phyloP scores from a whole-genome alignment of 345 rosid genomes.

The Triadica sebifera region DNA sequence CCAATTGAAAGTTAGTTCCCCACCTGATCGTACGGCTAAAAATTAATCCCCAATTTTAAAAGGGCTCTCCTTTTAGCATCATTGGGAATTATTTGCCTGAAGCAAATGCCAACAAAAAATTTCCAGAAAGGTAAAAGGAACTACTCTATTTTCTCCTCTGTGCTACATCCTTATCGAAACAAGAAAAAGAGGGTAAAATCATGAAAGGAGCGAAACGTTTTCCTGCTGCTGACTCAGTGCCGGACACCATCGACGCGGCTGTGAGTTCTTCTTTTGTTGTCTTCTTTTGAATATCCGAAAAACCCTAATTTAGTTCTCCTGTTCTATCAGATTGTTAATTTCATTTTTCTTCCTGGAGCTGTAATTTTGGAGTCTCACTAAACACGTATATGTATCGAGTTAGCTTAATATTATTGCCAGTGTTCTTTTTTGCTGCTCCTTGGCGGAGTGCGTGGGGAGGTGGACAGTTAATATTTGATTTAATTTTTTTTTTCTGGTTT shows the following conservation, averaged over 20 bases:
- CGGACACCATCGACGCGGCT: slow-evolving; percentile 47
- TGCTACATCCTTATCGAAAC: neutral
- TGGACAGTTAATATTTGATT: neutral
- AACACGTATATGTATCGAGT: neutral
- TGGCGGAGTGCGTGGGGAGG: neutral
- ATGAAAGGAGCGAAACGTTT: slow-evolving; percentile 73
- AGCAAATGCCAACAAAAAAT: slow-evolving; percentile 11
- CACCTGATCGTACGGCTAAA: slow-evolving; percentile 45
- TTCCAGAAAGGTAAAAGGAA: neutral
- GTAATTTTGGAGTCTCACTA: neutral
- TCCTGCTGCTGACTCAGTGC: slow-evolving; percentile 49
- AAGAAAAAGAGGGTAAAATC: slow-evolving; percentile 8
- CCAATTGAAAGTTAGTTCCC: slow-evolving; percentile 36
- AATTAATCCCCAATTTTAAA: slow-evolving; percentile 1
- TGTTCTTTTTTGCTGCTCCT: neutral
- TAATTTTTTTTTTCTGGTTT: neutral
- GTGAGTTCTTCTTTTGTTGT: slow-evolving; percentile 41
- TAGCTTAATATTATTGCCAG: neutral
- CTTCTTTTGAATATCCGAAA: slow-evolving; percentile 6
- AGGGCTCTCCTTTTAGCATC: neutral
- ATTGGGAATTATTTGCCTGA: slow-evolving; percentile 1
- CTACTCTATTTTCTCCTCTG: neutral
- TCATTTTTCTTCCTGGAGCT: neutral
- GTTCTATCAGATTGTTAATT: neutral
- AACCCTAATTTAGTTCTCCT: slow-evolving; percentile 21